Evolutionary conservation across 1,139 yeast species (phyloP).

Genomic region (Hansenula lynferdii): DNA sequence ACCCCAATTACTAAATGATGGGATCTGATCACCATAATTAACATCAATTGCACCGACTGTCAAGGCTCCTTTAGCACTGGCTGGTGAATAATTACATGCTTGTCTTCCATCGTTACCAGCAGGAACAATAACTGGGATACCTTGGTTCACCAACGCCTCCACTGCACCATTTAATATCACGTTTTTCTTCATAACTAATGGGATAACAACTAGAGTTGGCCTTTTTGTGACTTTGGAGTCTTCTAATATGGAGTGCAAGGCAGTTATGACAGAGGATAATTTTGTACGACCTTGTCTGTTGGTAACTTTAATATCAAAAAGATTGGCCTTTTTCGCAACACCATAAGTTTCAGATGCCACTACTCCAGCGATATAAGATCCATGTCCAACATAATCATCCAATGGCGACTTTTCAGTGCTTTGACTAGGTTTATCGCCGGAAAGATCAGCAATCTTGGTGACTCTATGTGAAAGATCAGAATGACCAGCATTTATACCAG

Average conservation of each 20-base stretch:
- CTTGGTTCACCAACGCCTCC: slow-evolving; percentile 54
- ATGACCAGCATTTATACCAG: slow-evolving; percentile 35
- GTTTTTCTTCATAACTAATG: slow-evolving; percentile 58
- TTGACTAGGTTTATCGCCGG: slow-evolving; percentile 16
- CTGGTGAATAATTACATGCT: slow-evolving; percentile 61
- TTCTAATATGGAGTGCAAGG: slow-evolving; percentile 35
- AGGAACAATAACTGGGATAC: slow-evolving; percentile 59
- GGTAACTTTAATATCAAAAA: slow-evolving; percentile 54
- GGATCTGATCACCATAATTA: slow-evolving; percentile 34
- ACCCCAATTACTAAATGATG: slow-evolving; percentile 62
- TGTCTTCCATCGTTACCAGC: slow-evolving; percentile 65
- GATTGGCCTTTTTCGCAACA: slow-evolving; percentile 57
- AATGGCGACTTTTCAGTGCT: slow-evolving; percentile 4
- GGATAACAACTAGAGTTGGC: slow-evolving; percentile 55
- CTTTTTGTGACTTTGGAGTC: slow-evolving; percentile 35
- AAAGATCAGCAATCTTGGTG: slow-evolving; percentile 24
- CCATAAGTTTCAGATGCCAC: slow-evolving; percentile 57
- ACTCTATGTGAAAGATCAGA: slow-evolving; percentile 32
- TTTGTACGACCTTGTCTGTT: slow-evolving; percentile 44
- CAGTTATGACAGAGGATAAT: slow-evolving; percentile 45
- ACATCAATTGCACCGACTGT: slow-evolving; percentile 60
- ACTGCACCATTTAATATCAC: slow-evolving; percentile 48
- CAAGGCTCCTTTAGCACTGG: slow-evolving; percentile 53
- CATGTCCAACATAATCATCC: slow-evolving; percentile 36
- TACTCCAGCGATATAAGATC: slow-evolving; percentile 51